Conservation (phyloP, 108 stramenopile genomes). For the Nitzschia sp. region DNA sequence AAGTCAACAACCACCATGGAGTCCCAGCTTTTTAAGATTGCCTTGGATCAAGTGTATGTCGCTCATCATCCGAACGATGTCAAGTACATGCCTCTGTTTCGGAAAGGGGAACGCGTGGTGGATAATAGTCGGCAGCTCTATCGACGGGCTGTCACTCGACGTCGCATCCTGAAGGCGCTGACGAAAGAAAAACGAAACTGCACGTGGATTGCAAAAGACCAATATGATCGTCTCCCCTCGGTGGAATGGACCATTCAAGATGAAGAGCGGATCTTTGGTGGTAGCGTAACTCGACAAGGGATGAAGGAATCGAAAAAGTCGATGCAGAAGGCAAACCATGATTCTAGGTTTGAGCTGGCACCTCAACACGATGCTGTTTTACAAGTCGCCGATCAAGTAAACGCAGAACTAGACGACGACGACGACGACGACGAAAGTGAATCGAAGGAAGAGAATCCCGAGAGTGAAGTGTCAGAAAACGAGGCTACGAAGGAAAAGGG, state of each 20-base stretch:
- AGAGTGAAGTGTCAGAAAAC: neutral
- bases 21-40: constrained; percentile 49
- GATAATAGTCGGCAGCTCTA: constrained; percentile 51
- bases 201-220: constrained; percentile 34
- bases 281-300: constrained; percentile 23
- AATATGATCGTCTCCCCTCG: constrained; percentile 39
- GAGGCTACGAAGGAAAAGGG: neutral
- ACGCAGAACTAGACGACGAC: constrained; percentile 21
- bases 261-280: constrained; percentile 42
- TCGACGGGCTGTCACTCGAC: constrained; percentile 54
- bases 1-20: constrained; percentile 37
- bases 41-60: constrained; percentile 79
- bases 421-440: constrained; percentile 17
- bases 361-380: constrained; percentile 38
- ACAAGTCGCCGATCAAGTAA: constrained; percentile 39
- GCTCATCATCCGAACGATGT: constrained; percentile 69
- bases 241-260: constrained; percentile 39
- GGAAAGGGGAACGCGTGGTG: constrained; percentile 52
- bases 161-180: constrained; percentile 46
- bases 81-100: constrained; percentile 77
- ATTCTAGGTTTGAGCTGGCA: constrained; percentile 40
- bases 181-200: neutral
- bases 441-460: neutral
- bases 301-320: constrained; percentile 10
- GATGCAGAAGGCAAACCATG: constrained; percentile 11